A percentile compares a stretch with the other conserved stretches of the same genome.
Conservation (phyloP, 2,329 filamentous ascomycete genomes). For the Hypoxylon sp. region DNA sequence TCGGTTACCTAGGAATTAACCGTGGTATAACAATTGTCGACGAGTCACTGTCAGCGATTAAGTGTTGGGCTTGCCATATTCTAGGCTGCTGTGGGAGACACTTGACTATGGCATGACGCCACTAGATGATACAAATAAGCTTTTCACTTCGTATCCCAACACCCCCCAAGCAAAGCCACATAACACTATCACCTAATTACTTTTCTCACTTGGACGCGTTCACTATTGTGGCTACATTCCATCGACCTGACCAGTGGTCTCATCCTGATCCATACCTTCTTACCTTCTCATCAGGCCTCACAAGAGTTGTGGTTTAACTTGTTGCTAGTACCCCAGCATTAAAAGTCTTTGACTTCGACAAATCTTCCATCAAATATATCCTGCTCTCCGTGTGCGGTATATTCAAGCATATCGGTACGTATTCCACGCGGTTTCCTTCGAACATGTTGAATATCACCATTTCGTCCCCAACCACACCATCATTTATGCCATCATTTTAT, state of each 20-base stretch:
- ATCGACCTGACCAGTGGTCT: not conserved
- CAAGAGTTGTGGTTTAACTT: conserved; percentile 2
- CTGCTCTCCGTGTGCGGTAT: not conserved
- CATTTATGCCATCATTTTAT: not conserved
- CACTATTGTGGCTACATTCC: not conserved
- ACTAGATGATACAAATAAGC: not conserved
- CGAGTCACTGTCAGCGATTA: not conserved
- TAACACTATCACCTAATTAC: not conserved
- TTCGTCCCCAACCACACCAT: not conserved
- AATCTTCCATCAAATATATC: conserved; percentile 1
- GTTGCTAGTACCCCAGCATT: conserved; percentile 3
- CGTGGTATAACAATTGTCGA: not conserved
- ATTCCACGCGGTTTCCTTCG: not conserved
- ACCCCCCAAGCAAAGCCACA: not conserved
- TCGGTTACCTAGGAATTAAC: not conserved
- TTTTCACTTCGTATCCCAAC: not conserved
- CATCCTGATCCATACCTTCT: not conserved
- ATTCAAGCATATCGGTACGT: conserved; percentile 11
- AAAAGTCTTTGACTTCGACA: conserved; percentile 1
- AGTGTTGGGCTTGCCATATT: not conserved
- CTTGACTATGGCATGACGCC: not conserved
- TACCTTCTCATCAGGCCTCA: not conserved
- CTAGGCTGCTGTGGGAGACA: not conserved
- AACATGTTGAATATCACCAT: not conserved
- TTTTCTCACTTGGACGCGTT: not conserved